A percentile compares a stretch with the other conserved stretches of the same genome.
These are phyloP conservation scores for Handroanthus guayacan DNA, from an alignment of 257 asterid species.

Conservation along the genomic window DNA sequence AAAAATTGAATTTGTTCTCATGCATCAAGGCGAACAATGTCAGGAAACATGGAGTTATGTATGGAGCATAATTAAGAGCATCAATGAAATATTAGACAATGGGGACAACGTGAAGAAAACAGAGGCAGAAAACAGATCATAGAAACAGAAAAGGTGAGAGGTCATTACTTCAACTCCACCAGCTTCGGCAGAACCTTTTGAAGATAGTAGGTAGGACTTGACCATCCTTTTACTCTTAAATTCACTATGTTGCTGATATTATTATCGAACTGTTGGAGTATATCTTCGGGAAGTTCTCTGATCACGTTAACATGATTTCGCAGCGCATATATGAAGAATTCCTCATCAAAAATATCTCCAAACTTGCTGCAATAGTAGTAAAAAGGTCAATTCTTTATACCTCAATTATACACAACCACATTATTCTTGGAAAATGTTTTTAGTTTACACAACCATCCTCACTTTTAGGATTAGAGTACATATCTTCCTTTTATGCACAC, in stretches of 20 bases:
- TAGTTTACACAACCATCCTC: too few relatives aligned
- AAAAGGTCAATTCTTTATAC: conserved; percentile 16
- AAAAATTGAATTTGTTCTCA: too few relatives aligned
- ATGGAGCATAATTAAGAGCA: too few relatives aligned
- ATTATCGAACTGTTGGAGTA: conserved; percentile 75
- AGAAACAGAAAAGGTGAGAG: conserved; percentile 39
- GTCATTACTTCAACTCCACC: conserved; percentile 69
- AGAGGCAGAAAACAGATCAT: conserved; percentile 22
- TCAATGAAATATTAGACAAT: too few relatives aligned
- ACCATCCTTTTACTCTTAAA: conserved; percentile 96
- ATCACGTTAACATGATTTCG: conserved; percentile 83
- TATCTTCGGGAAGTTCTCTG: conserved; percentile 80
- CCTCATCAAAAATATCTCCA: conserved; percentile 95
- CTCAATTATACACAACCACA: too few relatives aligned
- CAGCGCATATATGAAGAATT: conserved; percentile 96
- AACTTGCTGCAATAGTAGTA: conserved; percentile 72
- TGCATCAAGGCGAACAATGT: too few relatives aligned
- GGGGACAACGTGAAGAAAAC: background rate
- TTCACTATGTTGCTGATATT: conserved; percentile 90
- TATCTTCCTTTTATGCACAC: too few relatives aligned
- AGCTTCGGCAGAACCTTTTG: conserved; percentile 93
- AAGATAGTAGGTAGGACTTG: conserved; percentile 81
- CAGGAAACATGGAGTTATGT: too few relatives aligned
- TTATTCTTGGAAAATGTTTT: background rate
- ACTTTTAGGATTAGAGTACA: too few relatives aligned